phyloP scores from a whole-genome alignment of 1,139 yeast genomes.

The Debaryomycetaceae sp. region DNA sequence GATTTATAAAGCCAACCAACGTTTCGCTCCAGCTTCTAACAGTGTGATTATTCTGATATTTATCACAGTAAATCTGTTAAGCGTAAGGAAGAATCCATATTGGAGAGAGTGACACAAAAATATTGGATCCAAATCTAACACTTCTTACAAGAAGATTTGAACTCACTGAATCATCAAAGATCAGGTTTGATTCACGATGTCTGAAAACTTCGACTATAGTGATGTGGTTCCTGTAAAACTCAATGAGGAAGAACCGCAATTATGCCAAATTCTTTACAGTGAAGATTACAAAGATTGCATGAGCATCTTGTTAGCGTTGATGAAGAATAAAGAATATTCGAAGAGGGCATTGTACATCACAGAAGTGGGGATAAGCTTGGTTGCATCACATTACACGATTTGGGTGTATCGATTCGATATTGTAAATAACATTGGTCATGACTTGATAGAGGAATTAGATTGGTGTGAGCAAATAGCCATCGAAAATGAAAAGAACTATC shows the following conservation, averaged over 20 bases:
- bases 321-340: constrained; percentile 59
- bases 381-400: constrained; percentile 89
- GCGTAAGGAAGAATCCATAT: too few species aligned
- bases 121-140: too few species aligned
- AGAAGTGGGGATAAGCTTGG: constrained; percentile 54
- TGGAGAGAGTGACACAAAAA: too few species aligned
- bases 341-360: constrained; percentile 72
- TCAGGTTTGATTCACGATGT: too few species aligned
- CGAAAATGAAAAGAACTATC: constrained; percentile 85
- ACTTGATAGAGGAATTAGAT: constrained; percentile 51
- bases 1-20: too few species aligned
- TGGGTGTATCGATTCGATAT: constrained; percentile 79
- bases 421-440: constrained; percentile 35
- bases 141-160: too few species aligned
- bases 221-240: constrained; percentile 41
- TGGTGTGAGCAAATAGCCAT: constrained; percentile 81
- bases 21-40: too few species aligned
- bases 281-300: constrained; percentile 64
- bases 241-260: constrained; percentile 46
- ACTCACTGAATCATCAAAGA: too few species aligned
- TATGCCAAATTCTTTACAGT: constrained; percentile 77
- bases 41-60: too few species aligned
- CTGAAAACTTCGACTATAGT: constrained; percentile 22
- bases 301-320: constrained; percentile 61
- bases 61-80: too few species aligned